Percentiles rank a stretch among this genome's conserved stretches.
Conservation (phyloP, 768 basidiomycete species). For the Boletus tomentosulus region DNA sequence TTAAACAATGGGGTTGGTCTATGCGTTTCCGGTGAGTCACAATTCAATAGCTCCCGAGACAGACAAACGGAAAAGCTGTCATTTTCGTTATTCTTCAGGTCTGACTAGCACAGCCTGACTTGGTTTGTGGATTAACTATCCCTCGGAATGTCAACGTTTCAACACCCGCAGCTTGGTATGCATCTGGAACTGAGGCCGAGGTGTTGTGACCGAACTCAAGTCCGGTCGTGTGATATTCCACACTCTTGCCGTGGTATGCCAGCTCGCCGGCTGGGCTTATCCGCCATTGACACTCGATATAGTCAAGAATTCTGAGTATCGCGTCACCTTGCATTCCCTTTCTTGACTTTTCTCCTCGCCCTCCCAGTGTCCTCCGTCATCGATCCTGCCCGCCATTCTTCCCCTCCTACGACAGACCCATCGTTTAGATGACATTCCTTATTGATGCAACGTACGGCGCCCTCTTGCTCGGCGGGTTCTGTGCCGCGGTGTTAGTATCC, state of each 20-base stretch:
- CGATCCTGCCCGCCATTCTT: not conserved
- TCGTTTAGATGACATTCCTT: slow-evolving; percentile 6
- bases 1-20: not conserved
- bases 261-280: not conserved
- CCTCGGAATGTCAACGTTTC: not conserved
- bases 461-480: slow-evolving; percentile 29
- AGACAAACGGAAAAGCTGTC: not conserved
- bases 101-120: not conserved
- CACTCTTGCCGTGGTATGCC: not conserved
- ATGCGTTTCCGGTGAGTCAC: not conserved
- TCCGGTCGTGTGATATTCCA: not conserved
- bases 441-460: slow-evolving; percentile 25
- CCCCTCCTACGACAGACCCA: not conserved
- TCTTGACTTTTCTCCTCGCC: not conserved
- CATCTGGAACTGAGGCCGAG: not conserved
- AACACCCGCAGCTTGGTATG: not conserved
- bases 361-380: not conserved
- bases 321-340: not conserved
- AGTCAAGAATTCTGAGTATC: not conserved
- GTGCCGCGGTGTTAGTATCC: slow-evolving; percentile 24
- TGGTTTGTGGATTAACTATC: not conserved
- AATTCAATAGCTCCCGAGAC: not conserved
- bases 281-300: not conserved
- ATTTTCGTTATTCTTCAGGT: not conserved
- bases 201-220: not conserved